phyloP scores from a whole-genome alignment of 2,329 filamentous ascomycete genomes.

The Aspergillus sp. region DNA sequence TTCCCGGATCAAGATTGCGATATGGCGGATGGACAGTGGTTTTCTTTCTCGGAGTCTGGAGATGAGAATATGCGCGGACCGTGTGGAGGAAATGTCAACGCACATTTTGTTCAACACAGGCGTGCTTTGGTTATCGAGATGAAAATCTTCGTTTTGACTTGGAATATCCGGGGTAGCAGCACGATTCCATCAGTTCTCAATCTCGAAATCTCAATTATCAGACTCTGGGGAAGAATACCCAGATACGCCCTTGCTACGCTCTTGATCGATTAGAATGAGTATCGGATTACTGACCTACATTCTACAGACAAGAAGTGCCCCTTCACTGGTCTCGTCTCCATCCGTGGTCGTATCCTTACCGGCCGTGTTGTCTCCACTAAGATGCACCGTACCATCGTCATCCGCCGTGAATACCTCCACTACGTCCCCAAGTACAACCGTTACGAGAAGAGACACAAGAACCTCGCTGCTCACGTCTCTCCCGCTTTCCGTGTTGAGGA shows the following conservation, averaged over 20 bases:
- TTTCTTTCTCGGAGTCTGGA: conserved; percentile 15
- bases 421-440: conserved; percentile 99
- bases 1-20: conserved; percentile 17
- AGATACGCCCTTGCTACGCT: not conserved
- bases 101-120: not conserved
- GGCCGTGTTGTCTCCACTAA: conserved; percentile 99
- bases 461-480: conserved; percentile 97
- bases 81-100: not conserved
- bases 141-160: not conserved
- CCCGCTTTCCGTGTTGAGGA: conserved; percentile 99
- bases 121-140: not conserved
- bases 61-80: conserved; percentile 14
- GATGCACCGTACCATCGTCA: conserved; percentile 99
- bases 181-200: not conserved
- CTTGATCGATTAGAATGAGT: conserved; percentile 2
- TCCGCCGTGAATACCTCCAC: conserved; percentile 99
- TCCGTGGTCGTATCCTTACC: conserved; percentile 99
- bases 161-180: not conserved
- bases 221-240: conserved; percentile 7
- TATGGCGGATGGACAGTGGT: conserved; percentile 12
- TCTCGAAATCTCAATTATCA: conserved; percentile 14
- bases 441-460: conserved; percentile 99
- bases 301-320: conserved; percentile 99
- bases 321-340: conserved; percentile 98
- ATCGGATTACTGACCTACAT: conserved; percentile 26